Base-by-base conservation (phyloP, 2,329 filamentous ascomycete species). In the Onygenales sp. region DNA sequence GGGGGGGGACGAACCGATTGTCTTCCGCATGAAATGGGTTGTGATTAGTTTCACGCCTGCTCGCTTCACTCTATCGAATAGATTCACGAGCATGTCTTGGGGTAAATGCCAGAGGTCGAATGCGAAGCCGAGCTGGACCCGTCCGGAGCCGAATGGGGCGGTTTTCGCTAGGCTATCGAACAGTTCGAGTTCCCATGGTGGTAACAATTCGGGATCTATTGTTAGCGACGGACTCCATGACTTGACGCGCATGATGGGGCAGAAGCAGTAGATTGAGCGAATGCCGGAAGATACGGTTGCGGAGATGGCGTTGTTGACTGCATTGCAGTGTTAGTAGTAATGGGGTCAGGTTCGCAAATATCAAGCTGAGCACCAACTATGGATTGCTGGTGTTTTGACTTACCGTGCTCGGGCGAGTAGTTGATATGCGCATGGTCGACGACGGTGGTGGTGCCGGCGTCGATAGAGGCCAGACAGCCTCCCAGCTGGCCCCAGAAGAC, bases 401-500 rank as follows among this genome's bases (percentile, higher is more conserved):
- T 53, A 58, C 62, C 57, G 56, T 67, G 62, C 7, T 56, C 63
- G 6, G 62, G 52, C 0, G 63, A 61, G 14, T 61, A 60, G 14
- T 54, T 63, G 54, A 64, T 56, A 54, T 68, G 65, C 1, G 65
- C 62, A 58, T 69, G 66, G 44, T 68, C 66, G 6, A 68, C 57
- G 6, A 67, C 63, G 0, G 62, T 62, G 4, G 63, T 65, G 4
- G 57, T 58, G 2, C 63, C 63, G 4, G 57, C 56, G 49, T 65
- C 58, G 8, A 65, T 34, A 7, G 54, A 53, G 39, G 62, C 61
- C 0, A 62, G 52, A 42, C 57, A 60, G 9, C 61, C 62, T 8
- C 47, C 58, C 2, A 65, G 53, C 36, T 62, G 61, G n/a, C 73
- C 73, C 67, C 74, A 74, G 60, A 75, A 78, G 2, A 76, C 61